Percentiles rank a stretch among this genome's conserved stretches.
Evolutionary conservation across 129 eudicot species (phyloP).

Genomic region (Oenanthe sinensis): DNA sequence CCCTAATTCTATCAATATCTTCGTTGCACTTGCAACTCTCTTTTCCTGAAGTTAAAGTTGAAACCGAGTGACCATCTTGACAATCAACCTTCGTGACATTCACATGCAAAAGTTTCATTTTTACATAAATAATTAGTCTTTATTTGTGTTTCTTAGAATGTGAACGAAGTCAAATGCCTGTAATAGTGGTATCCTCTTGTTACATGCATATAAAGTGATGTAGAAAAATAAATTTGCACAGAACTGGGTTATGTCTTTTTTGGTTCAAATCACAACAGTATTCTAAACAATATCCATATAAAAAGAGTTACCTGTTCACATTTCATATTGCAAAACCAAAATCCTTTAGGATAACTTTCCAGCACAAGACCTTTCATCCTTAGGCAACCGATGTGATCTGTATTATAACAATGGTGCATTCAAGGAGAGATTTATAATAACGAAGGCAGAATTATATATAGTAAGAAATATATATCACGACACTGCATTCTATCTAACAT

Average conservation of each 20-base stretch:
- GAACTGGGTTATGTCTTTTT: not conserved
- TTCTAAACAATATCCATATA: not conserved
- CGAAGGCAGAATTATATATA: not conserved
- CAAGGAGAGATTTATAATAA: not conserved
- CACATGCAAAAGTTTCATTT: no score
- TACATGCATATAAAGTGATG: not conserved
- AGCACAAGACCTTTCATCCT: slow-evolving; percentile 26
- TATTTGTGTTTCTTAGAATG: not conserved
- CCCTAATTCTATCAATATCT: not conserved
- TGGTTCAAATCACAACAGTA: not conserved
- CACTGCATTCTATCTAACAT: slow-evolving; percentile 23
- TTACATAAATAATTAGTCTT: not conserved
- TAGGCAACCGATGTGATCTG: slow-evolving; percentile 72
- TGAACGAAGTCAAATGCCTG: not conserved
- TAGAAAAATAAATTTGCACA: not conserved
- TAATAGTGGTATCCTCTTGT: not conserved
- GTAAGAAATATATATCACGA: slow-evolving; percentile 1
- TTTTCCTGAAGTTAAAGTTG: not conserved
- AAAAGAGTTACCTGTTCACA: slow-evolving; percentile 59
- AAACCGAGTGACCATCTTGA: not conserved
- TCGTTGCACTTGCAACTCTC: not conserved
- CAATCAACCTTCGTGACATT: not conserved
- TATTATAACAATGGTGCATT: slow-evolving; percentile 18
- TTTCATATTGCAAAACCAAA: slow-evolving; percentile 60
- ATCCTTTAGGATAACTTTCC: slow-evolving; percentile 25